phyloP scores from a whole-genome alignment of 2,329 filamentous ascomycete species.

The Dactylellina cionopaga region DNA sequence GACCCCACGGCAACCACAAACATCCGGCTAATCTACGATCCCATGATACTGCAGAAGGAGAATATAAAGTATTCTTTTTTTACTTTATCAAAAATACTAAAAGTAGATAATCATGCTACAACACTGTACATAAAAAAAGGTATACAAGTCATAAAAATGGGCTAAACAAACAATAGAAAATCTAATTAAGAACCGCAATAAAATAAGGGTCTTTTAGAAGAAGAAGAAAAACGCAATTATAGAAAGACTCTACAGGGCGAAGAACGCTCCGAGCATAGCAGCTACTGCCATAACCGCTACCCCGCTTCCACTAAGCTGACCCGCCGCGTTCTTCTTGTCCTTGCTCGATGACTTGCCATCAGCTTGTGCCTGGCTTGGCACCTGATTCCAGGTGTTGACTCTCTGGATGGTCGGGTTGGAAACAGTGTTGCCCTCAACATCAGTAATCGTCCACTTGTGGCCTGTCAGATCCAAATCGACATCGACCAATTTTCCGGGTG shows the following conservation, averaged over 20 bases:
- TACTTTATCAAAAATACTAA: not conserved
- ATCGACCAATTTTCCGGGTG: constrained; percentile 32
- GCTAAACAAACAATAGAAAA: not conserved
- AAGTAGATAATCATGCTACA: not conserved
- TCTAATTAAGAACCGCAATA: not conserved
- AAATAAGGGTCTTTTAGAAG: constrained; percentile 14
- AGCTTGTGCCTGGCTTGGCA: constrained; percentile 9
- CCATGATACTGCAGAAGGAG: no score
- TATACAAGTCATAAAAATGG: constrained; percentile 17
- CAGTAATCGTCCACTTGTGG: constrained; percentile 50
- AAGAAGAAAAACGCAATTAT: not conserved
- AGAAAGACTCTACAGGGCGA: not conserved
- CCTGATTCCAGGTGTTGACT: constrained; percentile 49
- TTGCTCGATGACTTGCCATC: constrained; percentile 11
- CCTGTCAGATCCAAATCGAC: constrained; percentile 40
- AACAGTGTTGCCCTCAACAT: constrained; percentile 31
- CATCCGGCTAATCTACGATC: no score
- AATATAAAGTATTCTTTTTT: no score
- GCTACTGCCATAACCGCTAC: no score
- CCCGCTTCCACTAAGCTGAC: constrained; percentile 12
- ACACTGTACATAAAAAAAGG: constrained; percentile 3
- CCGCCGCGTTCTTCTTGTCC: constrained; percentile 44
- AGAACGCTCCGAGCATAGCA: no score
- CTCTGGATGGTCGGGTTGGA: constrained; percentile 34
- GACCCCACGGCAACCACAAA: no score